Conservation (phyloP, 176 grass and related monocot genomes). For the Musa itinerans region DNA sequence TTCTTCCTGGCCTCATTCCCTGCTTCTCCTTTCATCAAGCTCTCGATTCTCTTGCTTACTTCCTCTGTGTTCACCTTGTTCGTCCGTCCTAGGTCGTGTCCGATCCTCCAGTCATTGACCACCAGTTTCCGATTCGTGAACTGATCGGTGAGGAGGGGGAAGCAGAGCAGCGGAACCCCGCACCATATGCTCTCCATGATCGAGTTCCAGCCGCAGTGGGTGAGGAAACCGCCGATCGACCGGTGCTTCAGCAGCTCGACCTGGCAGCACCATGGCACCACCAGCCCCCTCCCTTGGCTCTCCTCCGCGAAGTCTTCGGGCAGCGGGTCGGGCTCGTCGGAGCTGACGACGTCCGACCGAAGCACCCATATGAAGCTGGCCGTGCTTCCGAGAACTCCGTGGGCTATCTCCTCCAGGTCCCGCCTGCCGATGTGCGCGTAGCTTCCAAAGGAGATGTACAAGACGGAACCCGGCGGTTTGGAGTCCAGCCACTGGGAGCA, state of each 20-base stretch:
- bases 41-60: slow-evolving; percentile 29
- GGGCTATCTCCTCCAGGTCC: slow-evolving; percentile 50
- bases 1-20: slow-evolving; percentile 20
- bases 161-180: slow-evolving; percentile 52
- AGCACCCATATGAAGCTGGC: slow-evolving; percentile 58
- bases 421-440: slow-evolving; percentile 33
- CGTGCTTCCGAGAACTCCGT: slow-evolving; percentile 46
- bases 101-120: slow-evolving; percentile 43
- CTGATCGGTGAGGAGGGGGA: slow-evolving; percentile 72
- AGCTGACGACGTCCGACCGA: slow-evolving; percentile 51
- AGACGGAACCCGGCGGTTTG: slow-evolving; percentile 34
- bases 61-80: slow-evolving; percentile 24
- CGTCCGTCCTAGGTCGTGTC: slow-evolving; percentile 35
- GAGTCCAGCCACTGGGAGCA: slow-evolving; percentile 49
- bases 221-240: slow-evolving; percentile 38
- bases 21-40: slow-evolving; percentile 30
- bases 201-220: slow-evolving; percentile 76
- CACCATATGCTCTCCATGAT: slow-evolving; percentile 54
- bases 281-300: slow-evolving; percentile 18
- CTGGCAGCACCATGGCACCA: slow-evolving; percentile 68
- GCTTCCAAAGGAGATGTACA: slow-evolving; percentile 81
- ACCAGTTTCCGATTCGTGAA: slow-evolving; percentile 49
- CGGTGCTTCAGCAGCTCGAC: slow-evolving; percentile 48
- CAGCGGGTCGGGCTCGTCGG: slow-evolving; percentile 45
- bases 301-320: slow-evolving; percentile 32